These are phyloP conservation scores for Sporisorium iseilematis-ciliati DNA, from an alignment of 1,284 basidiomycete species.

Conservation along the genomic window DNA sequence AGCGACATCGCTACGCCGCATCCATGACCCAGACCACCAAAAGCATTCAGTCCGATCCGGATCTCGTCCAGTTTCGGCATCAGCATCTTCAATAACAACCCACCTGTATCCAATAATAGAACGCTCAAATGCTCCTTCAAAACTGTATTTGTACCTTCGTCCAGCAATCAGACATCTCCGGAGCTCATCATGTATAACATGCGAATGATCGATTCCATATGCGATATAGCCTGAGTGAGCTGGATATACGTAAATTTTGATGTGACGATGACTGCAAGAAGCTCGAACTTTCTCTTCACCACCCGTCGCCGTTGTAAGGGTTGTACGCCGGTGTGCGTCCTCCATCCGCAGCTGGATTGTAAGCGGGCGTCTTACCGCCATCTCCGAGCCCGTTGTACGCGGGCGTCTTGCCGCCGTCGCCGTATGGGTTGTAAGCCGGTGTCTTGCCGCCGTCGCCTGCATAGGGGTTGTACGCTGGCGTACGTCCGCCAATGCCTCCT, in stretches of 20 bases:
- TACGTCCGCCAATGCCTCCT: constrained; percentile 20
- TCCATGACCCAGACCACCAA: constrained; percentile 20
- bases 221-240: not conserved
- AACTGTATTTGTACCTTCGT: constrained; percentile 8
- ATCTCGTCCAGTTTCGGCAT: constrained; percentile 22
- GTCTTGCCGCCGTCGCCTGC: constrained; percentile 56
- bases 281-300: constrained; percentile 29
- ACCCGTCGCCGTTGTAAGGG: constrained; percentile 49
- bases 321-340: constrained; percentile 54
- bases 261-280: not conserved
- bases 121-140: not conserved
- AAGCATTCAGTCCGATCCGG: constrained; percentile 21
- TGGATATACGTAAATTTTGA: not conserved
- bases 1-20: constrained; percentile 23
- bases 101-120: constrained; percentile 2
- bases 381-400: constrained; percentile 50
- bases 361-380: constrained; percentile 66
- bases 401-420: constrained; percentile 53
- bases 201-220: constrained; percentile 5
- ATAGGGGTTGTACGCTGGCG: constrained; percentile 49
- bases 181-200: not conserved
- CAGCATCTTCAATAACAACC: constrained; percentile 8
- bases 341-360: constrained; percentile 53
- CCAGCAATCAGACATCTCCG: not conserved
- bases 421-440: constrained; percentile 56